phyloP scores from a whole-genome alignment of 306 rosid species.

The apple (Malus domestica) region DNA sequence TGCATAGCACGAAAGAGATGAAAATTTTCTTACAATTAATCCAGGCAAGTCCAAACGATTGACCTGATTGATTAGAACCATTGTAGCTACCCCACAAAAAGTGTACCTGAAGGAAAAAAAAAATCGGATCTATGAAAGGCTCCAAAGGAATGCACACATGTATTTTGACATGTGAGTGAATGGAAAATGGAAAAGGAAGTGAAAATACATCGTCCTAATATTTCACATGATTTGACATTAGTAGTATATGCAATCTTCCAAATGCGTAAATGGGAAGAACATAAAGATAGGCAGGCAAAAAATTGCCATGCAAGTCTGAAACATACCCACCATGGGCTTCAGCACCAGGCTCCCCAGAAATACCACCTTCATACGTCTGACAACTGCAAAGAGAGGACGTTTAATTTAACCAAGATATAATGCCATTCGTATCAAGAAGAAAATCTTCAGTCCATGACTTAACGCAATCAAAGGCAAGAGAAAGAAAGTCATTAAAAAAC shows the following conservation, averaged over 20 bases:
- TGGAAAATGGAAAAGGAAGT: not conserved
- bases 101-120: conserved; percentile 56
- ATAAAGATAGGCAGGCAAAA: not conserved
- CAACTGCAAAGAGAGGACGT: conserved; percentile 48
- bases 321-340: conserved; percentile 99
- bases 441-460: not conserved
- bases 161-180: not conserved
- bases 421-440: not conserved
- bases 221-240: not conserved
- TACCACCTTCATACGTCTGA: conserved; percentile 97
- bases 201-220: not conserved
- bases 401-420: not conserved
- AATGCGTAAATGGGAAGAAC: not conserved
- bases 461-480: conserved; percentile 8
- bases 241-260: not conserved
- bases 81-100: conserved; percentile 83
- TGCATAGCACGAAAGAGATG: not conserved
- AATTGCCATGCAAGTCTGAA: not conserved
- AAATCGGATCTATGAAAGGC: conserved; percentile 13
- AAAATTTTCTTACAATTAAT: conserved; percentile 52
- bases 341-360: conserved; percentile 88
- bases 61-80: conserved; percentile 81
- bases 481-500: not conserved
- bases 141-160: not conserved
- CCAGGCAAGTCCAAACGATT: conserved; percentile 73